Conservation (phyloP, 352 stramenopile genomes). For the Phytophthora pluvialis region DNA sequence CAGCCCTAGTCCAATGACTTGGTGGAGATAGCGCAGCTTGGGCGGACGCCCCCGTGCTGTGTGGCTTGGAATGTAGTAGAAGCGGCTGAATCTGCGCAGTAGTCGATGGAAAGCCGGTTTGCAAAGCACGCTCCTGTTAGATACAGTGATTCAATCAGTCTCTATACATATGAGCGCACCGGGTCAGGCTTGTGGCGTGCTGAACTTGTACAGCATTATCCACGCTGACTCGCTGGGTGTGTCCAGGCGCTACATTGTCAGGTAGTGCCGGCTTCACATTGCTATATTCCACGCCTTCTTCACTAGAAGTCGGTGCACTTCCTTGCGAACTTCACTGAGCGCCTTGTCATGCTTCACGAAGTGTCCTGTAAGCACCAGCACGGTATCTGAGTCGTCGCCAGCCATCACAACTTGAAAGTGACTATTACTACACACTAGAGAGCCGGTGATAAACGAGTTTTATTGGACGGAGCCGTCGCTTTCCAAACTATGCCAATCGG, state of each 20-base stretch:
- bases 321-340: no score
- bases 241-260: not conserved
- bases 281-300: not conserved
- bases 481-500: no score
- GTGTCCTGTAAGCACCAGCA: no score
- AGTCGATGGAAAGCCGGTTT: not conserved
- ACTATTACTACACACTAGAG: no score
- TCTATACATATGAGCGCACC: not conserved
- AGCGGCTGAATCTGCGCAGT: not conserved
- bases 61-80: not conserved
- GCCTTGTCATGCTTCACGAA: no score
- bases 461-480: no score
- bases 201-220: not conserved
- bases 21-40: slow-evolving; percentile 3
- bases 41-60: not conserved
- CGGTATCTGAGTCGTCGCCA: no score
- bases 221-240: not conserved
- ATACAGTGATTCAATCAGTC: no score
- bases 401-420: no score
- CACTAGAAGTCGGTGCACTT: no score
- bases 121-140: no score
- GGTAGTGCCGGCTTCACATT: not conserved
- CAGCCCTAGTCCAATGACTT: not conserved
- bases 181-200: not conserved
- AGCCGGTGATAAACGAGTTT: no score